Evolutionary conservation across 192 early-diverging fungal species (phyloP), one percentile per base, ranked within the genome.

Genomic region (Linnemannia elongata): DNA sequence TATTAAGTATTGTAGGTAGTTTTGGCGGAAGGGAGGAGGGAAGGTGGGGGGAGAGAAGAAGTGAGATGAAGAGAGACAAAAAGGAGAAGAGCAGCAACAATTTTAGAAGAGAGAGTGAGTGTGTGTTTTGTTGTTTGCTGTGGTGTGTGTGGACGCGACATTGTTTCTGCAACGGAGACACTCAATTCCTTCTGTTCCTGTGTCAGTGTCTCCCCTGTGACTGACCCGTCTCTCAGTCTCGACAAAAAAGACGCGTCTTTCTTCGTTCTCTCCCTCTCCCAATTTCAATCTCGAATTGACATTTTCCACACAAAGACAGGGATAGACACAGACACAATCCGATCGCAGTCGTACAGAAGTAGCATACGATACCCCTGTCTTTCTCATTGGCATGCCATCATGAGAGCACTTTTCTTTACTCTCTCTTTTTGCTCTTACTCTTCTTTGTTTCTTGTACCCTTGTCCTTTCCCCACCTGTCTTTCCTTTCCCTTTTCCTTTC

Each of bases 401-500:
- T 52, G 49, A 52, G 49, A 52, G 49, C 49, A 52, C 15, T 20
- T 18, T 22, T 4, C 49, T 52, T 18, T 22, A 22, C 49, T 20
- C 18, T 52, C 18, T 52, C 18, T n/a, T n/a, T n/a, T n/a, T 52
- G 49, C 18, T 6, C 18, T 52, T 39, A 38, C 15, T 5, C 47
- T 20, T 45, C 41, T 79, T 70, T n/a, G n/a, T 35, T 22, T 63
- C 57, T n/a, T 69, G 47, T 49, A 15, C 47, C 39, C 12, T 54
- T 74, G 36, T 45, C 38, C 12, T 49, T 35, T 39, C 22, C 54
- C 20, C 27, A n/a, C n/a, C n/a, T n/a, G n/a, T n/a, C n/a, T n/a
- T n/a, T n/a, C 69, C 49, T 49, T 69, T 38, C 45, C 17, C 20
- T 70, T 20, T 45, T 80, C 41, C 35, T 80, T 24, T 54, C 44